Conservation (phyloP, 2,329 filamentous ascomycete genomes). For the Mycosphaerelloides madeirae region DNA sequence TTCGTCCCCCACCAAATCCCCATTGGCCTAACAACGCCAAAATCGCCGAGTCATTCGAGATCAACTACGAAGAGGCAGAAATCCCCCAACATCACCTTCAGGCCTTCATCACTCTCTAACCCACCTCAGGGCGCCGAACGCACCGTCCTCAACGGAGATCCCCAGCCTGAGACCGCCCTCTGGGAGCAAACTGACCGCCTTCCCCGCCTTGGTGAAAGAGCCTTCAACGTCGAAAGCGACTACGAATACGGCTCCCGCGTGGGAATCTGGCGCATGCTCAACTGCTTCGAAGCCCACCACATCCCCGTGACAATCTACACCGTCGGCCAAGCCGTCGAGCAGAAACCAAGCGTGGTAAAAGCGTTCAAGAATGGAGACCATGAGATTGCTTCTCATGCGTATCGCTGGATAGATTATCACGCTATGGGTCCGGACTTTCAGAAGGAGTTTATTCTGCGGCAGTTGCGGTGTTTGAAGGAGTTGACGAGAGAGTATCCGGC, state of each 20-base stretch:
- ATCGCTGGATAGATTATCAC: conserved; percentile 49
- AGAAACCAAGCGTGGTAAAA: conserved; percentile 44
- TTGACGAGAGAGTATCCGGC: conserved; percentile 43
- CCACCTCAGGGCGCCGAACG: conserved; percentile 32
- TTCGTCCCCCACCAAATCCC: conserved; percentile 20
- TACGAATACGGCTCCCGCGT: conserved; percentile 49
- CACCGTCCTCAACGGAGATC: conserved; percentile 37
- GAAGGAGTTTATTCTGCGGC: conserved; percentile 41
- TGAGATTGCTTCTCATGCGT: conserved; percentile 47
- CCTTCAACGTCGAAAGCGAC: conserved; percentile 43
- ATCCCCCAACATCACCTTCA: neutral
- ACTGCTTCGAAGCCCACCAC: conserved; percentile 43
- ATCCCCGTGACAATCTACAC: conserved; percentile 48
- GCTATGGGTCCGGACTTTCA: conserved; percentile 43
- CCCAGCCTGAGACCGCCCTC: conserved; percentile 33
- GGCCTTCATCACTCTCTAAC: neutral
- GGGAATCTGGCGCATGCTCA: conserved; percentile 47
- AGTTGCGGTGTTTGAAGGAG: conserved; percentile 35
- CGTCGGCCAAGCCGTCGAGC: conserved; percentile 45
- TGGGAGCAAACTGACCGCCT: conserved; percentile 33
- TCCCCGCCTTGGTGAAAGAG: conserved; percentile 32
- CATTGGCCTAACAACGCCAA: conserved; percentile 41
- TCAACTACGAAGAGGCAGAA: conserved; percentile 40
- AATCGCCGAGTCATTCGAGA: conserved; percentile 42
- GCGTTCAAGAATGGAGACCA: conserved; percentile 46